Conservation (phyloP, 805 yeast species). For the Saccharomycopsis capsularis region DNA sequence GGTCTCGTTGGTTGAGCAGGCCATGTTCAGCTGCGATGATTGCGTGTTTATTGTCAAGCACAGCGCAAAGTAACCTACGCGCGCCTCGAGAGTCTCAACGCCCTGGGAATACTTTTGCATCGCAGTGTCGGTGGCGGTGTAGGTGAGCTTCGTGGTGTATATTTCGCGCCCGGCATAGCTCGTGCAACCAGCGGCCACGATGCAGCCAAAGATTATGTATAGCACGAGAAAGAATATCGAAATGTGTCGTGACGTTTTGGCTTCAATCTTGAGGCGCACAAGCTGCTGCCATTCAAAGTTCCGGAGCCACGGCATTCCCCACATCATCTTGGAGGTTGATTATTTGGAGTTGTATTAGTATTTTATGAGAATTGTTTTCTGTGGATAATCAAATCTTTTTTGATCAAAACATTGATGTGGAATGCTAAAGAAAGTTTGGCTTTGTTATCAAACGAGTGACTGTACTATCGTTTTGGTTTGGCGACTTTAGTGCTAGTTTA, state of each 20-base stretch:
- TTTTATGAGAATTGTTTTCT: no score
- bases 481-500: no score
- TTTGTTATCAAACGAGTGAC: no score
- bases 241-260: constrained; percentile 4
- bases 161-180: constrained; percentile 9
- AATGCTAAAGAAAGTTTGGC: no score
- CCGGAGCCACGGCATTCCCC: background rate
- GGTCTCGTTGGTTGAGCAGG: constrained; percentile 19
- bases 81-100: constrained; percentile 9
- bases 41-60: constrained; percentile 15
- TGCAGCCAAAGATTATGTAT: constrained; percentile 19
- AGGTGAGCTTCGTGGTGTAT: constrained; percentile 15
- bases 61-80: constrained; percentile 19
- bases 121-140: constrained; percentile 12
- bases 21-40: background rate
- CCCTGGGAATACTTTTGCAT: constrained; percentile 7
- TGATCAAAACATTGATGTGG: no score
- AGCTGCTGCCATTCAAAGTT: background rate
- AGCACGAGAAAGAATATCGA: constrained; percentile 7
- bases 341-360: no score
- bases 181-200: constrained; percentile 20
- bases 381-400: no score
- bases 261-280: background rate
- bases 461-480: no score
- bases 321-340: no score